A percentile compares a stretch with the other conserved stretches of the same genome.
Conservation (phyloP, 2,329 filamentous ascomycete species). For the Cercospora brassicicola region DNA sequence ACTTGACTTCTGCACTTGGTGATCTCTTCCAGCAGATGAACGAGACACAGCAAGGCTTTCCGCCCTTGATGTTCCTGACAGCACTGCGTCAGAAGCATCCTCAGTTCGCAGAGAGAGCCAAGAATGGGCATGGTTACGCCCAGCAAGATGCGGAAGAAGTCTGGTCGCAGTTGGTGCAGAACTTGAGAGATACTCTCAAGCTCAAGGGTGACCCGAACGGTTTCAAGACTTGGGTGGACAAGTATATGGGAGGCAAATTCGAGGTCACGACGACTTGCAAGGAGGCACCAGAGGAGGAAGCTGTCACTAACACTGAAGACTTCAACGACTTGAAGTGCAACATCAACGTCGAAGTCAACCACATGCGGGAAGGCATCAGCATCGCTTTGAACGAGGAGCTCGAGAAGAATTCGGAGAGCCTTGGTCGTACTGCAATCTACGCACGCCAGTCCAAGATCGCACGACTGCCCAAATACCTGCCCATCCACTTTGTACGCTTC, state of each 20-base stretch:
- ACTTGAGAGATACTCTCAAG: constrained; percentile 75
- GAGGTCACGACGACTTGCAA: constrained; percentile 78
- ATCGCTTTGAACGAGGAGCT: constrained; percentile 82
- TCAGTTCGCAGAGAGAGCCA: constrained; percentile 88
- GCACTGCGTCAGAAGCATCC: constrained; percentile 78
- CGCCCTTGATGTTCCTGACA: constrained; percentile 78
- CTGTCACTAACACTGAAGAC: constrained; percentile 65
- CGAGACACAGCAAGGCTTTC: constrained; percentile 82
- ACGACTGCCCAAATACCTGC: constrained; percentile 88
- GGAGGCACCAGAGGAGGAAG: constrained; percentile 75
- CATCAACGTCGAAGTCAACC: constrained; percentile 83
- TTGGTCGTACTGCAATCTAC: constrained; percentile 78
- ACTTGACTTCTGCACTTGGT: constrained; percentile 74
- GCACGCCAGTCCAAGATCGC: constrained; percentile 90
- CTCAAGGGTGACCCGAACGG: constrained; percentile 59
- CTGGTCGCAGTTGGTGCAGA: constrained; percentile 90
- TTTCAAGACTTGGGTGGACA: constrained; percentile 69
- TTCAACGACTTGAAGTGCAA: constrained; percentile 97
- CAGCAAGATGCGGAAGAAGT: constrained; percentile 98
- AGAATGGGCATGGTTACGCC: constrained; percentile 80
- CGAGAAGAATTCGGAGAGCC: constrained; percentile 78
- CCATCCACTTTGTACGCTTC: constrained; percentile 96
- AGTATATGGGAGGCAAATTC: constrained; percentile 83
- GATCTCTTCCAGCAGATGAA: constrained; percentile 87
- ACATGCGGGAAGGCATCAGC: constrained; percentile 82